Base-by-base conservation (phyloP, 768 basidiomycete genomes). In the Phlegmacium glaucopus region DNA sequence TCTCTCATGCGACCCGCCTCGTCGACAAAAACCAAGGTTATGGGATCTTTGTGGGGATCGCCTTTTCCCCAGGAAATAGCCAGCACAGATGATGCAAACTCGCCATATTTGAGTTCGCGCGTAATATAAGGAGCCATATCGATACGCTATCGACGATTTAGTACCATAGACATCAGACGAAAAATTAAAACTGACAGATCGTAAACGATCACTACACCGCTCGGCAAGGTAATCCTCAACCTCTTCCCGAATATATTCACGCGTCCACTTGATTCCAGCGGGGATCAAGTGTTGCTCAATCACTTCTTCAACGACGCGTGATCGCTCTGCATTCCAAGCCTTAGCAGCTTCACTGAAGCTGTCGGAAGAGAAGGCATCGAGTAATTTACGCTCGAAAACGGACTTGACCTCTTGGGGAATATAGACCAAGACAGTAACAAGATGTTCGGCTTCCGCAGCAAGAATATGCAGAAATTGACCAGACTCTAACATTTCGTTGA, bases 1-100 rank as follows among this genome's bases (percentile, higher is more conserved):
- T 96, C 91, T n/a, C 92, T 87, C 60, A 94, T 74, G 40, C 90
- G 86, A 13, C 96, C 95, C 39, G 83, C 84, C 51, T 90, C 82
- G 59, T 97, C 94, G 39, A 97, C 61, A 70, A 84, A 90, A 48
- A 94, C 87, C 34, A 92, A 71, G 16, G 83, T 79, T 45, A 97
- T 87, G 6, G 86, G 84, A 64, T 99, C 95, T 59, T 88, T 89
- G 58, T 87, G 83, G 32, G 92, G 90, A 57, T 96, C 94, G 30
- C 96, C 96, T 67, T 90, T 87, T 30, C 96, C 96, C 85, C 92
- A 94, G 6, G 94, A 95, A 47, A 95, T 66, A 3, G 94, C 90
- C 35, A 99, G 76, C 16, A 98, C 92, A 16, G 86, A 76, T 39
- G 85, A 76, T 40, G 94, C 67, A 34, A 78, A 71, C 59, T 90